Percentiles rank a stretch among this genome's conserved stretches.
Evolutionary conservation across 441 rosid species (phyloP).

Genomic region (Adansonia gregorii): DNA sequence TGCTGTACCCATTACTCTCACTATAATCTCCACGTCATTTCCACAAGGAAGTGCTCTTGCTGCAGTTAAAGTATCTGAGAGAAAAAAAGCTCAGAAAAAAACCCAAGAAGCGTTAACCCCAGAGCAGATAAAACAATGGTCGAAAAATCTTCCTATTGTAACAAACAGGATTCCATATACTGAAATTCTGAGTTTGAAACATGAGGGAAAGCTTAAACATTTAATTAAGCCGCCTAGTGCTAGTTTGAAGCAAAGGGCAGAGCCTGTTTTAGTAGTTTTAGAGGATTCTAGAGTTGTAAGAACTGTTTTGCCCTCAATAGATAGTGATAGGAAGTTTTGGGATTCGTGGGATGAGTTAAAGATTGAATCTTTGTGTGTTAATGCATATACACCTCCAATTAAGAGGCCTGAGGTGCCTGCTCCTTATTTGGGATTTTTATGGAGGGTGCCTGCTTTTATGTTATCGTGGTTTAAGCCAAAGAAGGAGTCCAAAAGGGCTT

Average conservation of each 20-base stretch:
- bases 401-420: conserved; percentile 74
- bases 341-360: conserved; percentile 74
- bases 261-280: conserved; percentile 75
- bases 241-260: conserved; percentile 50
- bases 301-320: conserved; percentile 74
- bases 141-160: conserved; percentile 68
- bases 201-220: conserved; percentile 72
- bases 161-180: conserved; percentile 73
- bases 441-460: conserved; percentile 72
- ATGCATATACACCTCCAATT: conserved; percentile 80
- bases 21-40: conserved; percentile 64
- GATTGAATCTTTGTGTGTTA: conserved; percentile 68
- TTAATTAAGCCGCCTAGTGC: conserved; percentile 69
- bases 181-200: conserved; percentile 58
- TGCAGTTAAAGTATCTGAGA: conserved; percentile 51
- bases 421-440: conserved; percentile 76
- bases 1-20: conserved; percentile 67
- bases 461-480: conserved; percentile 58
- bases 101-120: conserved; percentile 60
- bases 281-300: conserved; percentile 84
- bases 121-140: conserved; percentile 80
- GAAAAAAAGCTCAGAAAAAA: conserved; percentile 57
- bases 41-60: conserved; percentile 51
- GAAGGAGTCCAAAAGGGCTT: conserved; percentile 70
- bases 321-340: conserved; percentile 80